Evolutionary conservation across 208 protist species (phyloP), one percentile per base, ranked within the genome.

Genomic region (Leishmania lainsoni): DNA sequence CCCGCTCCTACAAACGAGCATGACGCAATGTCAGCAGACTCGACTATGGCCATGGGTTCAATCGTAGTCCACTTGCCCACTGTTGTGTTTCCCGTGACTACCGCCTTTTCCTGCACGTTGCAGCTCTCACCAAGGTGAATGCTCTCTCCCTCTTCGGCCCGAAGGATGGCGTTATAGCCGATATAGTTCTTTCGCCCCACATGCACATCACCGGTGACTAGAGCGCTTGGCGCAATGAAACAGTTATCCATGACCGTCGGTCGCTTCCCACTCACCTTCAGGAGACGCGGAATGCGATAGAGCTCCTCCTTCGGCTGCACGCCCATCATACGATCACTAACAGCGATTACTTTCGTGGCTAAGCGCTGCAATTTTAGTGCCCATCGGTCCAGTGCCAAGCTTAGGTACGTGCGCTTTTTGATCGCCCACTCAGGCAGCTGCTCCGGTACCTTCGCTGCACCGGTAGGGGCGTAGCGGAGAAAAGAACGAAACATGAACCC

Each of bases 131-230:
- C 94, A 51, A 98, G 86, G 78, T 91, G 89, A 80, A 98, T 94
- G 51, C 87, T 92, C 69, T 97, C 91, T 45, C 83, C 89, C 63
- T 95, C 77, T 74, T 98, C 92, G 20, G 93, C 94, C 22, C 94
- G 92, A 69, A 98, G 81, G 81, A 95, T 94, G 35, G 92, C 91
- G 81, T 98, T 96, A 81, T 98, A 98, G 5, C 94, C 94, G 78
- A 98, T 96, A 84, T 96, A 96, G 73, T 96, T 96, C 81, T 98
- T 98, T 29, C 94, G 83, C 3, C 93, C 94, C 56, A 98, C 84
- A 68, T 92, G 91, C 29, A 98, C 94, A 79, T 98, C 93, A 51
- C 94, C 94, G 2, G 91, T 91, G 0, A 98, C 78, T 59, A 98
- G 77, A 1, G 94, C 94, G 77, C 92, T 96, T 39, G 94, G 94